phyloP scores from a whole-genome alignment of 2,329 filamentous ascomycete genomes.

The Aspergillus glaucus region DNA sequence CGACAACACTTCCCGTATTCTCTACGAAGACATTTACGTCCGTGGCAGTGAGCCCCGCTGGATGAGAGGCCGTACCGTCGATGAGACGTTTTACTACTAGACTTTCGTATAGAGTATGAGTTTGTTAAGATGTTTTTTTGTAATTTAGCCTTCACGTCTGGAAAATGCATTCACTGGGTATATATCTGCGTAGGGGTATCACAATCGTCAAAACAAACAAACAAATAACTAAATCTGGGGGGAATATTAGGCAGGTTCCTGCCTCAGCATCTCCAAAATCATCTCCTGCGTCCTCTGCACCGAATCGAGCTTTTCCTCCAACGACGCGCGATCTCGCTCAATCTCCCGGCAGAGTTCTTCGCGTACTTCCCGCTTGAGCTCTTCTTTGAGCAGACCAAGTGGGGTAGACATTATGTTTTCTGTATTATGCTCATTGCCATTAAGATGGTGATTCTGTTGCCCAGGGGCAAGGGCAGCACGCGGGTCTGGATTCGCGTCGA shows the following conservation, averaged over 20 bases:
- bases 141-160: conserved; percentile 32
- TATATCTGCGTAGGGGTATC: conserved; percentile 14
- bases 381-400: conserved; percentile 20
- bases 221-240: not conserved
- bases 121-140: conserved; percentile 18
- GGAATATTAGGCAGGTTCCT: conserved; percentile 22
- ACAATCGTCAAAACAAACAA: conserved; percentile 6
- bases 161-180: not conserved
- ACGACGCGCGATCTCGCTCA: conserved; percentile 23
- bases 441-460: not conserved
- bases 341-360: conserved; percentile 28
- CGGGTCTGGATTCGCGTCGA: conserved; percentile 20
- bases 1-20: conserved; percentile 70
- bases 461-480: conserved; percentile 12
- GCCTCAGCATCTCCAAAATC: conserved; percentile 36
- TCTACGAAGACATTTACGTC: conserved; percentile 97
- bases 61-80: conserved; percentile 77
- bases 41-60: conserved; percentile 79
- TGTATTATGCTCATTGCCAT: not conserved
- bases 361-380: conserved; percentile 29
- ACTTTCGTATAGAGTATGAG: conserved; percentile 8
- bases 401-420: not conserved
- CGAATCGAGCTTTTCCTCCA: conserved; percentile 32
- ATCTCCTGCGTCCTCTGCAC: conserved; percentile 36
- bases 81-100: conserved; percentile 84